Base-by-base conservation (phyloP, 2,329 filamentous ascomycete genomes). In the Fusarium hostae region DNA sequence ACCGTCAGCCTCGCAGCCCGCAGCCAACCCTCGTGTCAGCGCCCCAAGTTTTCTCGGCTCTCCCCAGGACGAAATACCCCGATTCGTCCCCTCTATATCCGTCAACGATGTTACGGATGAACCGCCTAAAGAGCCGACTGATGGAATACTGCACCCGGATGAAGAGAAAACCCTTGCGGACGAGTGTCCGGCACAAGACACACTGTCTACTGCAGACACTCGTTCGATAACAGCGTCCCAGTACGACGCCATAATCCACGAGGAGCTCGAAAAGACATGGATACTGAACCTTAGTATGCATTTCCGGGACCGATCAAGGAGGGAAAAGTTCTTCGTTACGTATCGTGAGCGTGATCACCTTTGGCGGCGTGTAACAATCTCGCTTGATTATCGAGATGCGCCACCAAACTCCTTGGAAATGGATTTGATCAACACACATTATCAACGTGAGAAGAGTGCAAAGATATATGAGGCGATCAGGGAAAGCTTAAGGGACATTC, bases 281-380 rank as follows among this genome's bases (percentile, higher is more conserved):
- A 98, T 99, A 66, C 85, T 99, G 74, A 99, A 99, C 78, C 87
- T 98, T 66, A 98, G 94, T 82, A 98, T 99, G 96, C 94, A 97
- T 81, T 99, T 98, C 81, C 90, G 95, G 65, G 96, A 99, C 82
- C 91, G 92, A 76, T 97, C 95, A 16, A 93, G 93, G 75, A 89
- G 95, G 45, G 96, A 99, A 81, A 99, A 99, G 81, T 98, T 98
- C 84, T 99, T 98, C 80, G 91, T 99, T 70, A 98, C 96, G 0
- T 99, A 93, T 79, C 93, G 94, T 51, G 92, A 97, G 79, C 88
- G 88, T 51, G 90, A 93, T 8, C 92, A 89, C 69, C 85, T 89
- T 68, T 97, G 95, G 93, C 90, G 94, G 60, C 88, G 95, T 54
- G 92, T 99, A 55, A 98, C 96, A 5, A 90, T 99, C 34, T 98